Base-by-base conservation (phyloP, 2,329 filamentous ascomycete species). In the Exophiala aquamarina region DNA sequence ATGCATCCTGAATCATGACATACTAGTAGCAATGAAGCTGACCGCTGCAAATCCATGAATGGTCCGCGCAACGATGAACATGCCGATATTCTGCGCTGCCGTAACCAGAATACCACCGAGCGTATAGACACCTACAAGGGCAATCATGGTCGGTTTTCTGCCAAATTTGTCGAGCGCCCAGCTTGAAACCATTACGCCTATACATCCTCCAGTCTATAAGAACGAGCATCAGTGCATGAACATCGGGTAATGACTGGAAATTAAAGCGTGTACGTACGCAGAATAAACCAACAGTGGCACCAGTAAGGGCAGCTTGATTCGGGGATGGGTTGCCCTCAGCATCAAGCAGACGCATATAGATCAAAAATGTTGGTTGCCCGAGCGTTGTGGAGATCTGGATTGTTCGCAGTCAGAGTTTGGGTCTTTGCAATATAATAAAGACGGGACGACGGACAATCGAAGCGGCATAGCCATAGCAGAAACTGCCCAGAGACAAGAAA, bases 281-380 rank as follows among this genome's bases (percentile, higher is more conserved):
- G 19, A 43, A 43, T 14, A 43, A 21, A 13, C 41, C 41, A 5
- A 43, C 29, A 21, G 41, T 43, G 19, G 28, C 15, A 4, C 41
- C 41, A 4, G 4, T 13, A 11, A 40, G 26, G 21, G 41, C 41
- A 2, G 41, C 14, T 13, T 33, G 17, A n/a, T 43, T 35, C 18
- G 28, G n/a, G 17, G 19, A 9, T 33, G 28, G 19, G n/a, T 21
- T 23, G 8, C 41, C 41, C 7, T 43, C 17, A 2, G 41, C 41
- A 34, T 42, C 39, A 32, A 42, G 29, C n/a, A 42, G 41, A 34
- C 17, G 29, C 41, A 43, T 43, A 15, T 43, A 43, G 19, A 20
- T 10, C 4, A 43, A 33, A 11, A 43, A 43, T 9, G 41, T 35
- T 23, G 41, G 41, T 19, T 43, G 41, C 14, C 41, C 41, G 3